Evolutionary conservation across 2,329 filamentous ascomycete species (phyloP), one percentile per base, ranked within the genome.

Genomic region (Lecanoromycetidae sp.): DNA sequence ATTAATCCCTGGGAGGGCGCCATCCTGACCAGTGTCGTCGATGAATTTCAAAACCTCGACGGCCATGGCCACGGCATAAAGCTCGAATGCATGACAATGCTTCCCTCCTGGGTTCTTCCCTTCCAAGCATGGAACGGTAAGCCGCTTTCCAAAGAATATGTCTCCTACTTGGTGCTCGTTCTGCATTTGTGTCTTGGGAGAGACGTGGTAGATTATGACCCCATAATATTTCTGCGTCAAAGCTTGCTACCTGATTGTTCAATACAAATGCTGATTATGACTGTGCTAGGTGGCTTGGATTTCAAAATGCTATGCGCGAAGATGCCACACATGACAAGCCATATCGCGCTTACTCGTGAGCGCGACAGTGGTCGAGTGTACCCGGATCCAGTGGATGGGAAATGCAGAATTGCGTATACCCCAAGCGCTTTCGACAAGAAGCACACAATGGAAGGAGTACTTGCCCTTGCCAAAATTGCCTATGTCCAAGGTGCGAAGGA

Each of bases 401-500:
- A 71, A 19, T 75, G 77, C 2, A 68, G 79, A 23, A 68, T 94
- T 53, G 71, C 77, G 50, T 95, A 94, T 66, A 75, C 72, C 0
- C 69, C 77, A 0, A 87, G 81, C 17, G 68, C 72, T 17, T 82
- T 82, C 57, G 90, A 95, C 65, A 74, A 80, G 41, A 73, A 74
- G 23, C 75, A 87, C 62, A 75, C 82, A 20, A 62, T 90, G 15
- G 77, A 86, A 60, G 87, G 84, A 7, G 57, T 87, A 5, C 61
- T 88, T 40, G 84, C 78, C 2, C 67, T 82, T 2, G 79, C 82
- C 27, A 86, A 87, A 61, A 79, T 94, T 33, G 77, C 80, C 52
- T 90, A 87, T 61, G 75, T 87, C 37, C 73, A 77, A 33, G 87
- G 87, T 20, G 90, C 88, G 0, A 71, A 68, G n/a, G 86, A 94